These are phyloP conservation scores for Pseudonitzschia delicatissima DNA, from an alignment of 108 stramenopile species.

Conservation along the genomic window DNA sequence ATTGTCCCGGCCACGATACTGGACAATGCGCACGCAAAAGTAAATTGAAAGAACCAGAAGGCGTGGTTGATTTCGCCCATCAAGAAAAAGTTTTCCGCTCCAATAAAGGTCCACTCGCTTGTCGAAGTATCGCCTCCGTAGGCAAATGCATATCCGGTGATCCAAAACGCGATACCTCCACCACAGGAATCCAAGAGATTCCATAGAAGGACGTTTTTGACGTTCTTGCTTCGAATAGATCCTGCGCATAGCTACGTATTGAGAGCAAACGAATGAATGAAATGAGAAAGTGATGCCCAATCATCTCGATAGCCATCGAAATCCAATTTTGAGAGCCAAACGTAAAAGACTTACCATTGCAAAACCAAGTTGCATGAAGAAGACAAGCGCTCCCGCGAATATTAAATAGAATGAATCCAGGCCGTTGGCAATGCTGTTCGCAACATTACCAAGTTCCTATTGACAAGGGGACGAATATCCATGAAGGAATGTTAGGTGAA, in stretches of 20 bases:
- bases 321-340: no score
- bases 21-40: constrained; percentile 79
- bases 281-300: no score
- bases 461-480: neutral
- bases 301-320: no score
- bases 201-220: constrained; percentile 78
- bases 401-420: constrained; percentile 57
- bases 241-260: constrained; percentile 68
- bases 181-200: constrained; percentile 78
- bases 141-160: constrained; percentile 70
- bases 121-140: constrained; percentile 45
- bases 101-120: constrained; percentile 27
- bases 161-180: constrained; percentile 62
- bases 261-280: no score
- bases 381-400: constrained; percentile 61
- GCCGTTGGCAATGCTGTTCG: constrained; percentile 18
- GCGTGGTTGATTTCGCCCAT: constrained; percentile 52
- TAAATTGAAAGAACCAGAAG: constrained; percentile 83
- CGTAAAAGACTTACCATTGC: constrained; percentile 42
- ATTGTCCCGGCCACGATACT: constrained; percentile 91
- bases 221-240: constrained; percentile 68
- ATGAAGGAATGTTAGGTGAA: neutral
- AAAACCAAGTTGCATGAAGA: constrained; percentile 83
- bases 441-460: neutral
- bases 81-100: constrained; percentile 49